Base-by-base conservation (phyloP, 2,329 filamentous ascomycete genomes). In the Fusarium nygamai region DNA sequence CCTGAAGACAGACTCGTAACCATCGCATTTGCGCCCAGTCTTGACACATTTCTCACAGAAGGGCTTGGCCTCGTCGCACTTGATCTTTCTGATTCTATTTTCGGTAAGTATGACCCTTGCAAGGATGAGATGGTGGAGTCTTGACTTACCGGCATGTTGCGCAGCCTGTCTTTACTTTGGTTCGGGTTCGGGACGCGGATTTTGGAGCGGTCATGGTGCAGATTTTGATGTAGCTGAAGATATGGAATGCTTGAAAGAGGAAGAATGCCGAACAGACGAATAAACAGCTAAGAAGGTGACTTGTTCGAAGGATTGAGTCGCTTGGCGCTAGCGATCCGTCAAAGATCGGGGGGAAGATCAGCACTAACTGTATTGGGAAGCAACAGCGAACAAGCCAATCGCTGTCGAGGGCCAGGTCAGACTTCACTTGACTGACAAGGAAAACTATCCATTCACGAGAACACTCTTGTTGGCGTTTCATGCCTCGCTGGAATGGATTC, bases 141-240 rank as follows among this genome's bases (percentile, higher is more conserved):
- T 27, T 11, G 5, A 81, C 82, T 80, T 27, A 85, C 84, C 83
- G 83, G 82, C 84, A 85, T 59, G 84, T 85, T 74, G 69, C 74
- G 75, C 84, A 85, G 54, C 83, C 84, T 20, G 83, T 85, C 67
- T 85, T 85, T 22, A 84, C 83, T 61, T 84, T 85, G 24, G 78
- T 59, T 22, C 57, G 71, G 54, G 73, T n/a, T 6, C 5, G 24
- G 1, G 7, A 11, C 3, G 14, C 22, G 13, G 4, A 10, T 7
- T 34, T 66, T 1, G 22, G 71, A 61, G 71, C 53, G 44, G 72
- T 47, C 79, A 82, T 81, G 20, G 58, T 67, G 56, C 36, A 3
- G n/a, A 59, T 14, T 4, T 3, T 19, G 8, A 41, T 24, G 2
- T 9, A 17, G 3, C 13, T 17, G 29, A n/a, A 20, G 8, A 50